Evolutionary conservation across 1,284 basidiomycete genomes (phyloP).

Genomic region (Malassezia arunalokei): DNA sequence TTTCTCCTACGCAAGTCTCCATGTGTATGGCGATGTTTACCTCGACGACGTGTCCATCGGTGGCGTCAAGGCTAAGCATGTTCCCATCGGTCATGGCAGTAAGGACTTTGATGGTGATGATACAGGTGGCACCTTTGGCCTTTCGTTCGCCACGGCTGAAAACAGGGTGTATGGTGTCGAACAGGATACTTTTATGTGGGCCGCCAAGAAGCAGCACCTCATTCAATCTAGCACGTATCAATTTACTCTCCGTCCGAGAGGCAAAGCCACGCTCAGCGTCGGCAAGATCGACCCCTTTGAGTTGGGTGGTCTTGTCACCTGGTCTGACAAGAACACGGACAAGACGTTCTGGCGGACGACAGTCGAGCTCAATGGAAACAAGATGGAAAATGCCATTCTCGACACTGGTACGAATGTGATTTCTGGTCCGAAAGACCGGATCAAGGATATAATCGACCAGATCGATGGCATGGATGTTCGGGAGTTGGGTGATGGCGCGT

Average conservation of each 20-base stretch:
- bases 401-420: slow-evolving; percentile 52
- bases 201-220: slow-evolving; percentile 20
- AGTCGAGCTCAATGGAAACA: slow-evolving; percentile 30
- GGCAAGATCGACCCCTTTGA: slow-evolving; percentile 47
- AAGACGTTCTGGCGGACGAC: slow-evolving; percentile 42
- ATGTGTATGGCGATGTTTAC: slow-evolving; percentile 52
- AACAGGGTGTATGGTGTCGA: slow-evolving; percentile 15
- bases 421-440: slow-evolving; percentile 47
- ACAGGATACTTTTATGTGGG: slow-evolving; percentile 38
- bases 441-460: slow-evolving; percentile 48
- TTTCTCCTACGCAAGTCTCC: slow-evolving; percentile 54
- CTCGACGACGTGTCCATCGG: slow-evolving; percentile 50
- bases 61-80: slow-evolving; percentile 37
- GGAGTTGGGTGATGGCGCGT: slow-evolving; percentile 23
- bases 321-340: slow-evolving; percentile 41
- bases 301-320: slow-evolving; percentile 45
- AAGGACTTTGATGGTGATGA: slow-evolving; percentile 26
- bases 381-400: slow-evolving; percentile 49
- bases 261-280: slow-evolving; percentile 54
- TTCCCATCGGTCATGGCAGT: slow-evolving; percentile 45
- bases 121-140: slow-evolving; percentile 43
- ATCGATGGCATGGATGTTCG: slow-evolving; percentile 48
- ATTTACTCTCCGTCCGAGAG: slow-evolving; percentile 50
- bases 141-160: slow-evolving; percentile 45
- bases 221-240: slow-evolving; percentile 42